Evolutionary conservation across 2,329 filamentous ascomycete species (phyloP), one percentile per base, ranked within the genome.

Genomic region (Amphichorda felina): DNA sequence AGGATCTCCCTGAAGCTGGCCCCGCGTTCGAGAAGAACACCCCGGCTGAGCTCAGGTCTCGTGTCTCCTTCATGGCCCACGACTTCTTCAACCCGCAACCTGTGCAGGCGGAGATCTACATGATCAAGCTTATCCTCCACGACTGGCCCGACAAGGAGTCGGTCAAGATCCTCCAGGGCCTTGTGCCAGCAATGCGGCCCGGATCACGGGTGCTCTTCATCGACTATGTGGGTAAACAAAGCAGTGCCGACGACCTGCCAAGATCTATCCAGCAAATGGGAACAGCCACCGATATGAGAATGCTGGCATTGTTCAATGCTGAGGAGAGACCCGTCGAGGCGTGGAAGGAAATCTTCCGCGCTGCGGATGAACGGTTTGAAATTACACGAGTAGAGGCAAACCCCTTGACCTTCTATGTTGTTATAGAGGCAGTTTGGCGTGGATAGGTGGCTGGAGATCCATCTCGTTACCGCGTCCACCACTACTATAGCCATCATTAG

Each of bases 41-140:
- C 2, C 58, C 59, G 1, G 45, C 40, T 1, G 50, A 57, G 6
- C 45, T 61, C 10, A 45, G 44, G 29, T 40, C 36, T 17, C 52
- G 59, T 7, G 50, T 64, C 10, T 45, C 42, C 6, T 63, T 61
- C 41, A 40, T 50, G 25, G 47, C 49, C 9, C 59, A 62, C 42
- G 50, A 57, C 44, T 57, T 63, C 42, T 61, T 62, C 49, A 39
- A 50, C 28, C 55, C 56, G 2, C 60, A 63, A 41, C 43, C 53
- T 1, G 47, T 56, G 5, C 38, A 50, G 14, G 68, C 63, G 8
- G 66, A 68, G 38, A 53, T 70, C 33, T 74, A 68, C 51, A 53
- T 73, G 38, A 49, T 75, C 41, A 69, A 70, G 45, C 53, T 64
- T 39, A 69, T 74, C 37, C 54, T 75, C 13, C 70, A 75, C 47